Conservation (phyloP, 2,329 filamentous ascomycete genomes). For the Xylariales sp. region DNA sequence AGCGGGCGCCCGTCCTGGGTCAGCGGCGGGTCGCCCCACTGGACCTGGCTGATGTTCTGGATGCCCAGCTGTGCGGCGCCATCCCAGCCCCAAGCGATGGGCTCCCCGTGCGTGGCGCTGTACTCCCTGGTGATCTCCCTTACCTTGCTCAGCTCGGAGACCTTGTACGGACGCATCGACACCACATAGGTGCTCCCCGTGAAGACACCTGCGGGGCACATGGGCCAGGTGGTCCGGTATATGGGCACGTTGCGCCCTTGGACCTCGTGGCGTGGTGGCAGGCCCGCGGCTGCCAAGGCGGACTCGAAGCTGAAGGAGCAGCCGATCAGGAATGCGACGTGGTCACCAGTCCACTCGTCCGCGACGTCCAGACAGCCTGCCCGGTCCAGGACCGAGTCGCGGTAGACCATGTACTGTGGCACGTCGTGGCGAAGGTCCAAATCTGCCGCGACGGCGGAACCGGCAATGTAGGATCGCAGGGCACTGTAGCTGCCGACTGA, state of each 20-base stretch:
- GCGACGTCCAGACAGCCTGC: constrained; percentile 37
- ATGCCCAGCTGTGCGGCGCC: constrained; percentile 49
- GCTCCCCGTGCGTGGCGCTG: constrained; percentile 57
- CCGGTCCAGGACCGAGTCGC: constrained; percentile 36
- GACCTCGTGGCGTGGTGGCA: constrained; percentile 46
- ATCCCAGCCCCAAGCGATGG: constrained; percentile 62
- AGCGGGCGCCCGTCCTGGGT: constrained; percentile 33
- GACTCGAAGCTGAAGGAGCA: constrained; percentile 62
- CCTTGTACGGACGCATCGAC: constrained; percentile 57
- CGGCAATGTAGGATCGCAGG: constrained; percentile 27
- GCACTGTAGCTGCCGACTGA: constrained; percentile 34
- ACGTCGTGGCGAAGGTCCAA: constrained; percentile 55
- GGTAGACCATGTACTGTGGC: constrained; percentile 55
- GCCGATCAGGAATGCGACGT: constrained; percentile 60
- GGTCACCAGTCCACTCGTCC: constrained; percentile 50
- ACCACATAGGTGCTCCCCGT: constrained; percentile 51
- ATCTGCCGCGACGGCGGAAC: constrained; percentile 21
- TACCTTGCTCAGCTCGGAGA: constrained; percentile 44
- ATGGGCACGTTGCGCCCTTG: constrained; percentile 52
- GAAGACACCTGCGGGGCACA: constrained; percentile 57
- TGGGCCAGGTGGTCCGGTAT: constrained; percentile 53
- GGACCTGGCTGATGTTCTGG: constrained; percentile 41
- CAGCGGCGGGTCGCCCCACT: constrained; percentile 52
- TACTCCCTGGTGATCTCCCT: constrained; percentile 51
- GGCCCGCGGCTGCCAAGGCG: constrained; percentile 44